Conservation (phyloP, 148 eudicot species). For the Vaccinium vitisidaea region DNA sequence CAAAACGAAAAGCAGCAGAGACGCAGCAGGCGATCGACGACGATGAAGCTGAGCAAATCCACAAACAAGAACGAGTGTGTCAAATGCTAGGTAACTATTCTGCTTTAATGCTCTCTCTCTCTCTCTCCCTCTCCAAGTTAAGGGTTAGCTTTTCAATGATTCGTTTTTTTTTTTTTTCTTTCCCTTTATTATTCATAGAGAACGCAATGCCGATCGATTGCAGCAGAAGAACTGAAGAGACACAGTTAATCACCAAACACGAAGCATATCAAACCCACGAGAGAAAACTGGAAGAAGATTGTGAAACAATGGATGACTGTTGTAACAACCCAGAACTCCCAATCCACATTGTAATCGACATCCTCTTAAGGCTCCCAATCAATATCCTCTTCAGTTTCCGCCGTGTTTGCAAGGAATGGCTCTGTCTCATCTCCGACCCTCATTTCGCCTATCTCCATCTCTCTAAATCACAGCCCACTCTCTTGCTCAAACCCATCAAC, state of each 20-base stretch:
- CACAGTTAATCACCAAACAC: not conserved
- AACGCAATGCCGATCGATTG: not conserved
- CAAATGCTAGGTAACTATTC: too few relatives aligned
- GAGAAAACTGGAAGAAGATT: not conserved
- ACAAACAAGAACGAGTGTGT: too few relatives aligned
- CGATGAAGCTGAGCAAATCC: too few relatives aligned
- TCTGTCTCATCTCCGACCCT: not conserved
- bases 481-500: not conserved
- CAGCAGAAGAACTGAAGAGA: not conserved
- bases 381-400: not conserved
- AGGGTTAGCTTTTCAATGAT: too few relatives aligned
- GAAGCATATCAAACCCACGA: not conserved
- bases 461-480: not conserved
- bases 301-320: not conserved
- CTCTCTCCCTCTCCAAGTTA: too few relatives aligned
- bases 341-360: not conserved
- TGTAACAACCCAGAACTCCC: not conserved
- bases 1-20: too few relatives aligned
- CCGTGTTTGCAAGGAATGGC: not conserved
- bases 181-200: too few relatives aligned
- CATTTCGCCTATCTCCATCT: not conserved
- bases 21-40: too few relatives aligned
- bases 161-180: too few relatives aligned
- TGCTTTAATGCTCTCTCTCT: too few relatives aligned
- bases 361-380: conserved; percentile 1